Evolutionary conservation across 2,329 filamentous ascomycete species (phyloP).

Genomic region (Xylariales sp.): DNA sequence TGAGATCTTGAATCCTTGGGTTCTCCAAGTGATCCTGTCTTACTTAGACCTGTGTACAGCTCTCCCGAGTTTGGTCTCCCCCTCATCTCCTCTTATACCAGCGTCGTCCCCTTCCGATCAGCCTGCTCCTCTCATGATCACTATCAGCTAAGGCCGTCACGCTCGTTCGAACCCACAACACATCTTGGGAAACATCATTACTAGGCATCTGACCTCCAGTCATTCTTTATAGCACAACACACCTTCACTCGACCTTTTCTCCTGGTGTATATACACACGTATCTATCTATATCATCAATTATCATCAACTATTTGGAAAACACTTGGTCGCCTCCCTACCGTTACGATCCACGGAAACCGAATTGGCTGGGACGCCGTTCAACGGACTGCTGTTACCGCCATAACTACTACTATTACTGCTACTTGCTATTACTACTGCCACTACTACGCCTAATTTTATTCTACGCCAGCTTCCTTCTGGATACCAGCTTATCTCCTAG

Average conservation of each 20-base stretch:
- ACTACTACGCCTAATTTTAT: too few species aligned
- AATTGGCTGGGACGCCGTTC: too few species aligned
- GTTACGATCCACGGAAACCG: too few species aligned
- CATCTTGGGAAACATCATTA: conserved; percentile 14
- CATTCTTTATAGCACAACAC: conserved; percentile 21
- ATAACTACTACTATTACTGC: too few species aligned
- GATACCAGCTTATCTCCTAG: too few species aligned
- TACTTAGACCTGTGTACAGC: conserved; percentile 21
- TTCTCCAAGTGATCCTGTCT: conserved; percentile 27
- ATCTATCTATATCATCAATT: background rate
- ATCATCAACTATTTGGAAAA: too few species aligned
- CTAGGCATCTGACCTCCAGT: conserved; percentile 25
- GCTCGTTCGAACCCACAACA: conserved; percentile 18
- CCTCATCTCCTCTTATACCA: conserved; percentile 26
- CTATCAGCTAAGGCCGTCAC: conserved; percentile 21
- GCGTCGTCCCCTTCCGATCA: conserved; percentile 15
- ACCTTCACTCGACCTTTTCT: background rate
- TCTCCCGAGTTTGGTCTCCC: conserved; percentile 12
- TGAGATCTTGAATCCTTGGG: conserved; percentile 20
- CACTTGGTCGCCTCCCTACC: too few species aligned
- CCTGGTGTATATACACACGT: background rate
- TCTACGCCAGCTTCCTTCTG: too few species aligned
- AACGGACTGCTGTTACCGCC: too few species aligned
- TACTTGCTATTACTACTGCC: too few species aligned
- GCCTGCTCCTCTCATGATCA: conserved; percentile 12